Evolutionary conservation across 192 early-diverging fungal species (phyloP).

Genomic region (Gryganskiella cystojenkinii): DNA sequence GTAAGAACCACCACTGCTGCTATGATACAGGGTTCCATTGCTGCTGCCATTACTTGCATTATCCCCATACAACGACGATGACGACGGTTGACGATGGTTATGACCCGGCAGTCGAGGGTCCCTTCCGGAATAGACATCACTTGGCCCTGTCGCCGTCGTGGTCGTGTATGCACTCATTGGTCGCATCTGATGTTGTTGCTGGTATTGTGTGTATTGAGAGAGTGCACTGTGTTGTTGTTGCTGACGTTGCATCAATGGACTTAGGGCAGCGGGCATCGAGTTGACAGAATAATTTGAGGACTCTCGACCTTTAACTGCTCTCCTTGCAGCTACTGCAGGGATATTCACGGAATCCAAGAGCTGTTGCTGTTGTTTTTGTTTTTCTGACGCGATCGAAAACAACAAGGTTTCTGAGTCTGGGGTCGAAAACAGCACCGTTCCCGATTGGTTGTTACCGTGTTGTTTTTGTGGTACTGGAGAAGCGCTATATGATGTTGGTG

Average conservation of each 20-base stretch:
- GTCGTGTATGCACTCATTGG: constrained; percentile 20
- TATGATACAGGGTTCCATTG: too few relatives aligned
- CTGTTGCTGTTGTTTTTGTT: neutral
- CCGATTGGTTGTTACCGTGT: neutral
- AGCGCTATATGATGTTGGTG: neutral
- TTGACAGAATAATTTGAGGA: constrained; percentile 6
- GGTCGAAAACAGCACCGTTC: neutral
- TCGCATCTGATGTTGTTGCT: constrained; percentile 15
- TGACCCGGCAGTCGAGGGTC: too few relatives aligned
- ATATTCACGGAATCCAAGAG: constrained; percentile 5
- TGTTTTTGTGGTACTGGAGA: constrained; percentile 3
- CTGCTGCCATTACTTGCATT: too few relatives aligned
- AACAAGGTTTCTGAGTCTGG: constrained; percentile 1
- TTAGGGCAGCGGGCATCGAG: constrained; percentile 38
- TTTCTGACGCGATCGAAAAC: neutral
- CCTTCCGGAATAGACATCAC: neutral
- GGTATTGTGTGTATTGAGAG: neutral
- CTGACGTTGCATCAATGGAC: constrained; percentile 2
- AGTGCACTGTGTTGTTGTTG: neutral
- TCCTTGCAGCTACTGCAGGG: constrained; percentile 8
- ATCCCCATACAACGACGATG: too few relatives aligned
- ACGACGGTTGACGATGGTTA: too few relatives aligned
- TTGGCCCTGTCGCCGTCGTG: neutral
- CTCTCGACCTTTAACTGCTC: constrained; percentile 37
- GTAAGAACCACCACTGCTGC: too few relatives aligned